Evolutionary conservation across 1,139 yeast genomes (phyloP).

Genomic region (Scheffersomyces insectosa): DNA sequence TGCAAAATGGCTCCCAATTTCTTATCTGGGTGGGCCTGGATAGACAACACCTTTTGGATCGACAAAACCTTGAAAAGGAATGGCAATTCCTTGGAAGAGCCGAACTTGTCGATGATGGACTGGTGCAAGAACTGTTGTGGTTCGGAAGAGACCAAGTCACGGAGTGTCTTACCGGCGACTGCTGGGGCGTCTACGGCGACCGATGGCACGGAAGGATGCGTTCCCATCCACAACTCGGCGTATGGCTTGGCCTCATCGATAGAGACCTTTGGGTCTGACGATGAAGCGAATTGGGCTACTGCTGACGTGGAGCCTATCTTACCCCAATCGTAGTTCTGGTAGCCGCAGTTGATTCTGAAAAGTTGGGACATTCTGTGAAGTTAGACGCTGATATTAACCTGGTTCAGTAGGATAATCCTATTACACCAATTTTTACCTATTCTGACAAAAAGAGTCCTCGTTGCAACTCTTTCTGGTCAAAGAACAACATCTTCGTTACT

Average conservation of each 20-base stretch:
- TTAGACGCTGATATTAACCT: too few species aligned
- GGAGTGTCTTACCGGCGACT: constrained; percentile 51
- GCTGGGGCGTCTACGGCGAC: constrained; percentile 43
- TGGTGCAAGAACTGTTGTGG: constrained; percentile 64
- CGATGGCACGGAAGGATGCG: constrained; percentile 94
- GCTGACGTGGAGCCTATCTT: constrained; percentile 81
- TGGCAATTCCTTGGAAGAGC: constrained; percentile 73
- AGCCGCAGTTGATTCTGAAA: constrained; percentile 55
- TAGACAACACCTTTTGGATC: constrained; percentile 86
- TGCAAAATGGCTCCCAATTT: constrained; percentile 74
- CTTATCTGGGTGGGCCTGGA: constrained; percentile 98
- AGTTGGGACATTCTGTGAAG: constrained; percentile 9
- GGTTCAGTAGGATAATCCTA: too few species aligned
- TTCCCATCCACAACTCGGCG: constrained; percentile 98
- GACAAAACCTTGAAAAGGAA: constrained; percentile 91
- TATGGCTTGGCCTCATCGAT: constrained; percentile 78
- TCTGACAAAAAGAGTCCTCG: too few species aligned
- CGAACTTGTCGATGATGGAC: constrained; percentile 63
- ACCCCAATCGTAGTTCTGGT: constrained; percentile 83
- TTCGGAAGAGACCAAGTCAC: constrained; percentile 60
- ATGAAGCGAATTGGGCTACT: constrained; percentile 82
- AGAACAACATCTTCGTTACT: too few species aligned
- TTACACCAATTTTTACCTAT: too few species aligned
- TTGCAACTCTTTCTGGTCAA: too few species aligned
- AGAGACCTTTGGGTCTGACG: constrained; percentile 58